Evolutionary conservation across 192 early-diverging fungal species (phyloP).

Genomic region (Backusella psychrophila): DNA sequence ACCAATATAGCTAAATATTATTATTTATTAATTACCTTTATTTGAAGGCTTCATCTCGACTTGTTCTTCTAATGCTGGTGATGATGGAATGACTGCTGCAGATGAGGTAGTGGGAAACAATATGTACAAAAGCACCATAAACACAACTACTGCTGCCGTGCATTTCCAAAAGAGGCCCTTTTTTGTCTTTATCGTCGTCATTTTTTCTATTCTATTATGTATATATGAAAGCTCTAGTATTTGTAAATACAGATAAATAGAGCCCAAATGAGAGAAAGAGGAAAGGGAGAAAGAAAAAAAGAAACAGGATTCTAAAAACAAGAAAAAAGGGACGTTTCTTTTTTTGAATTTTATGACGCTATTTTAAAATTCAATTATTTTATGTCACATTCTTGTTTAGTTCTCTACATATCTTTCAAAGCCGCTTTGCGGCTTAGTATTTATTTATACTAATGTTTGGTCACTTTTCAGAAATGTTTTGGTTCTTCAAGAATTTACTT

Average conservation of each 20-base stretch:
- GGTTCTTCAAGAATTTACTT: background rate
- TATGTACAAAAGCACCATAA: conserved; percentile 7
- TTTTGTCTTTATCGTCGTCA: conserved; percentile 8
- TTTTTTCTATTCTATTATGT: background rate
- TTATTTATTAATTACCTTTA: conserved; percentile 2
- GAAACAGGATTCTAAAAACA: background rate
- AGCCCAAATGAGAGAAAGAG: background rate
- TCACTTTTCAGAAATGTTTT: background rate
- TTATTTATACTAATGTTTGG: background rate
- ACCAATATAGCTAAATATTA: background rate
- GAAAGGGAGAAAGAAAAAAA: background rate
- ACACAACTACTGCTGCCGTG: background rate
- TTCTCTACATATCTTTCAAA: background rate
- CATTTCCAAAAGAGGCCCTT: conserved; percentile 8
- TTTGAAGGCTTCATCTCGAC: background rate
- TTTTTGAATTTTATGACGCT: conserved; percentile 1
- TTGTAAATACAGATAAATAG: background rate
- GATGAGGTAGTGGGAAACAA: background rate
- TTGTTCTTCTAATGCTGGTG: background rate
- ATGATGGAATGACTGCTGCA: background rate
- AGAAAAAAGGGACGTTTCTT: background rate
- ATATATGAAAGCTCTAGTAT: background rate
- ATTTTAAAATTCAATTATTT: background rate
- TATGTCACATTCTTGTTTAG: background rate
- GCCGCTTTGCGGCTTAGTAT: background rate